Base-by-base conservation (phyloP, 345 rosid genomes). In the Brassica cretica region DNA sequence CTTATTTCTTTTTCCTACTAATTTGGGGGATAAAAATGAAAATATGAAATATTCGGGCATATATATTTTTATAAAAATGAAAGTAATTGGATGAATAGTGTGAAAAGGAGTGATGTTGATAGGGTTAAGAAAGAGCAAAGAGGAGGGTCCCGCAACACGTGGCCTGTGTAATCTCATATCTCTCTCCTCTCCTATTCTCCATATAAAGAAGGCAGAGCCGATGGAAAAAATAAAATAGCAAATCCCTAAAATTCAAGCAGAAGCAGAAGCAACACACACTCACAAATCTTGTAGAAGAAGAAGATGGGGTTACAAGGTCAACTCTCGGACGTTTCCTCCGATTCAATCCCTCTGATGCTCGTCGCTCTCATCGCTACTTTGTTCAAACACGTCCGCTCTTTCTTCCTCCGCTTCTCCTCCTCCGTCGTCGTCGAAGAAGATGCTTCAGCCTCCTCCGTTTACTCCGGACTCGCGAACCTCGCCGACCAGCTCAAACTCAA, bases 241-340 rank as follows among this genome's bases (percentile, higher is more conserved):
- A 73, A 73, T 62, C 68, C 76, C 68, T 62, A 62, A 21, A 72
- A 12, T 2, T 11, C 14, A 58, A 12, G 27, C 18, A 12, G 15
- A 6, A 14, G 19, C 24, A 4, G 2, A 56, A 0, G 2, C 25
- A 18, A 41, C 53, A 39, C 32, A 37, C n/a, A 10, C 37, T 14
- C 37, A 33, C 37, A 33, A 33, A 33, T 33, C 37, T 37, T 8
- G 10, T 2, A 46, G 16, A 46, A 14, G 5, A 46, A 14, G 5
- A 10, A 24, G 78, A 92, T 92, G 97, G 97, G 97, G 1, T 65
- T 92, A 41, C 92, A 88, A 69, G 81, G 84, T 79, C 89, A 88
- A 68, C 88, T 90, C 12, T 82, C 76, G 68, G 94, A 90, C 75
- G 84, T 90, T 25, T 86, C 93, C 3, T 87, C 97, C 8, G 97